Percentiles rank a stretch among this genome's conserved stretches.
phyloP scores from a whole-genome alignment of 495 filamentous ascomycete genomes.

The Tuber calosporum region DNA sequence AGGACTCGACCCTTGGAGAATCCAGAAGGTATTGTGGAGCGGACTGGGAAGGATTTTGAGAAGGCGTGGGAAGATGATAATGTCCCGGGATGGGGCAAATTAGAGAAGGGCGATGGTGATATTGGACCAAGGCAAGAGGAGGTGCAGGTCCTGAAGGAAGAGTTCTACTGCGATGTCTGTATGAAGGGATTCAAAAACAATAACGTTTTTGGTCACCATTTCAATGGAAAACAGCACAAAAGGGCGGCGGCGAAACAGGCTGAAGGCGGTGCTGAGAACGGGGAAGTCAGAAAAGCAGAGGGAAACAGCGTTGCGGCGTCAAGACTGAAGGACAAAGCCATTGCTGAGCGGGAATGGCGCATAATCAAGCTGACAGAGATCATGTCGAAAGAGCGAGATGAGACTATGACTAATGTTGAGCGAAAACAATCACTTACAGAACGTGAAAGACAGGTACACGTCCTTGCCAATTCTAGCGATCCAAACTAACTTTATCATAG shows the following conservation, averaged over 20 bases:
- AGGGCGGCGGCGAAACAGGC: slow-evolving; percentile 61
- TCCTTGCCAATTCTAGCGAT: neutral
- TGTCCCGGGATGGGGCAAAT: slow-evolving; percentile 69
- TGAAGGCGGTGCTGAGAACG: slow-evolving; percentile 25
- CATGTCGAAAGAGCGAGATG: slow-evolving; percentile 70
- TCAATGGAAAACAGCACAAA: slow-evolving; percentile 86
- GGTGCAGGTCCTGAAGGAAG: slow-evolving; percentile 57
- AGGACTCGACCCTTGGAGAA: slow-evolving; percentile 76
- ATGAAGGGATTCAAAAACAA: slow-evolving; percentile 92
- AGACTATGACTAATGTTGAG: slow-evolving; percentile 87
- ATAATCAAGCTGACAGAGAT: slow-evolving; percentile 66
- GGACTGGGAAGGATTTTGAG: slow-evolving; percentile 75
- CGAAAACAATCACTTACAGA: slow-evolving; percentile 94
- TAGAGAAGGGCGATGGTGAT: slow-evolving; percentile 46
- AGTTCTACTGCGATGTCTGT: slow-evolving; percentile 76
- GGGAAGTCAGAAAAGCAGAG: slow-evolving; percentile 36
- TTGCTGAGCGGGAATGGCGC: slow-evolving; percentile 82
- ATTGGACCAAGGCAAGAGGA: slow-evolving; percentile 36
- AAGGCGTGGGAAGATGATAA: slow-evolving; percentile 71
- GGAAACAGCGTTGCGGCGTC: slow-evolving; percentile 36
- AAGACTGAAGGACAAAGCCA: slow-evolving; percentile 76
- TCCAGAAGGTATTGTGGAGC: slow-evolving; percentile 64
- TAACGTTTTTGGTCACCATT: slow-evolving; percentile 84
- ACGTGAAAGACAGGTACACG: slow-evolving; percentile 61
- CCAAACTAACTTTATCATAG: slow-evolving; percentile 12